Conservation (phyloP, 139 green algal species). For the Mesostigma viride region DNA sequence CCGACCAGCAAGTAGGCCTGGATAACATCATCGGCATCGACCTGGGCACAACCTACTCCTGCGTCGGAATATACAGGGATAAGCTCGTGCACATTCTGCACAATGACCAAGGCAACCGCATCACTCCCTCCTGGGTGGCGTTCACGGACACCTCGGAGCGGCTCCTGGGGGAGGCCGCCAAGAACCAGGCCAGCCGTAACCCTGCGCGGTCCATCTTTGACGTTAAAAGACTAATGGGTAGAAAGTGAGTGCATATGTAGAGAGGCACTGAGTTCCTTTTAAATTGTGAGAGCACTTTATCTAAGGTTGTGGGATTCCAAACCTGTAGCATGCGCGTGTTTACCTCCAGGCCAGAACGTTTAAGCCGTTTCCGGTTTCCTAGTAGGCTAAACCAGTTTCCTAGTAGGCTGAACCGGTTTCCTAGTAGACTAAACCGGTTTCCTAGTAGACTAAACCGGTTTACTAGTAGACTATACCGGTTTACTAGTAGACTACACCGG, state of each 20-base stretch:
- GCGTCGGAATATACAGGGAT: conserved; percentile 98
- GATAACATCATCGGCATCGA: conserved; percentile 98
- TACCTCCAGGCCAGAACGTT: background rate
- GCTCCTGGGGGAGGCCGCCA: conserved; percentile 89
- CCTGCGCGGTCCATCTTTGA: conserved; percentile 88
- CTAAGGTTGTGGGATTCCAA: background rate
- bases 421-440: too few species aligned
- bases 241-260: conserved; percentile 53
- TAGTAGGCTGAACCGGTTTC: too few species aligned
- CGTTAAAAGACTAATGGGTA: conserved; percentile 94
- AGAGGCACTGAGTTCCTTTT: background rate
- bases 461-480: too few species aligned
- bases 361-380: background rate
- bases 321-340: background rate
- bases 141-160: conserved; percentile 97
- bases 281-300: background rate
- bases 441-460: too few species aligned
- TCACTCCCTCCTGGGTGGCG: too few species aligned
- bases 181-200: conserved; percentile 95
- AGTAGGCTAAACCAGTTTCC: too few species aligned
- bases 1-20: too few species aligned
- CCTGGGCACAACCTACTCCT: too few species aligned
- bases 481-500: too few species aligned
- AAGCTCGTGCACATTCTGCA: conserved; percentile 95
- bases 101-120: conserved; percentile 96